A percentile compares a stretch with the other conserved stretches of the same genome.
phyloP scores from a whole-genome alignment of 108 stramenopile genomes.

The Fistulifera pelliculosa region DNA sequence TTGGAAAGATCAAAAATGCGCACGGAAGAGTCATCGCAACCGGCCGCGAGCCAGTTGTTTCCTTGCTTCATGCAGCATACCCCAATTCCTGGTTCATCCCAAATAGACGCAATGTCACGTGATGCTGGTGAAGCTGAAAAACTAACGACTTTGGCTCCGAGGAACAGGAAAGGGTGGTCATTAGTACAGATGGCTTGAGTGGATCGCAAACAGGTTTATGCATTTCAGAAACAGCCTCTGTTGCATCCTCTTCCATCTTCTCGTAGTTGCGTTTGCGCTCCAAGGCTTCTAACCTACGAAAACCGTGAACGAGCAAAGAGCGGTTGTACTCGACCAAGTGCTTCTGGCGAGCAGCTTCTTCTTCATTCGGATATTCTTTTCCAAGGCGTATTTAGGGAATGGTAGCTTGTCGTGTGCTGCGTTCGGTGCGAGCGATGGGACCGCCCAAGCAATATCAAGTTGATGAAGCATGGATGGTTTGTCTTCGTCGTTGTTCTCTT shows the following conservation, averaged over 20 bases:
- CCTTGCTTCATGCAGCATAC: slow-evolving; percentile 71
- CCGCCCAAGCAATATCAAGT: slow-evolving; percentile 54
- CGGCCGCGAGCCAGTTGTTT: slow-evolving; percentile 67
- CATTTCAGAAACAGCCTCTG: neutral
- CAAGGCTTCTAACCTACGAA: slow-evolving; percentile 80
- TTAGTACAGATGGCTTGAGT: slow-evolving; percentile 53
- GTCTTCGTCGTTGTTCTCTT: slow-evolving; percentile 1
- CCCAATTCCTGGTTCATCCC: slow-evolving; percentile 75
- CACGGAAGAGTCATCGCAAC: slow-evolving; percentile 80
- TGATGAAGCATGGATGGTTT: slow-evolving; percentile 2
- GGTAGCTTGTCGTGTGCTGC: slow-evolving; percentile 33
- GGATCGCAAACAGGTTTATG: slow-evolving; percentile 25
- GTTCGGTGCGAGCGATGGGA: slow-evolving; percentile 34
- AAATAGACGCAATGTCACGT: slow-evolving; percentile 20
- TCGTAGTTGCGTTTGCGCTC: slow-evolving; percentile 78
- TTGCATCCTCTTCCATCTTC: slow-evolving; percentile 9
- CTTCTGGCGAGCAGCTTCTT: slow-evolving; percentile 33
- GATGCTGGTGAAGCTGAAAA: no score
- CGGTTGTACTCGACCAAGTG: slow-evolving; percentile 74
- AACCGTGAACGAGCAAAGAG: slow-evolving; percentile 71
- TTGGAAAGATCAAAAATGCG: slow-evolving; percentile 42
- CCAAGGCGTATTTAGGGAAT: slow-evolving; percentile 65
- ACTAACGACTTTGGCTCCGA: neutral
- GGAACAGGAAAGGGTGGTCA: slow-evolving; percentile 44
- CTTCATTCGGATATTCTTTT: slow-evolving; percentile 38